phyloP scores from a whole-genome alignment of 2,329 filamentous ascomycete genomes.

The Verticillium klebahnii region DNA sequence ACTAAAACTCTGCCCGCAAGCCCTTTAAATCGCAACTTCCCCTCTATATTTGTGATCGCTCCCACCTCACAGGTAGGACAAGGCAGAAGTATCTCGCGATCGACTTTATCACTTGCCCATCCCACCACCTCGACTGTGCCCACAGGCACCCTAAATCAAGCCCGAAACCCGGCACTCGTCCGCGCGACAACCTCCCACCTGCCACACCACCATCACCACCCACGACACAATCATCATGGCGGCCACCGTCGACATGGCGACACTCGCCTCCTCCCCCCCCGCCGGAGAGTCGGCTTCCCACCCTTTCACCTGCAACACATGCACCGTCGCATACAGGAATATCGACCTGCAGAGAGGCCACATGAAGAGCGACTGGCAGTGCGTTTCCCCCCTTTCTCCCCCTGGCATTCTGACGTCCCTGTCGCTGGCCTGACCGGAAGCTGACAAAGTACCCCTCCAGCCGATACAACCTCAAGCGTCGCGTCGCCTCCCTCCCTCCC shows the following conservation, averaged over 20 bases:
- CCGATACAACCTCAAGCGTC: constrained; percentile 93
- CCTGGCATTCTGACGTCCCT: constrained; percentile 4
- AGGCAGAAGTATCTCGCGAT: neutral
- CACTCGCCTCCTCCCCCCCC: constrained; percentile 14
- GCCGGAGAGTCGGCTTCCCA: constrained; percentile 51
- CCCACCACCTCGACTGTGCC: neutral
- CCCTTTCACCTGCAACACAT: constrained; percentile 97
- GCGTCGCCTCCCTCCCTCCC: constrained; percentile 83
- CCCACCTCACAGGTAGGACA: neutral
- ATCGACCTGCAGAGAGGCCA: constrained; percentile 90
- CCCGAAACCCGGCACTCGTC: no score
- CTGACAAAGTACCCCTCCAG: constrained; percentile 35
- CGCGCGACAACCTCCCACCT: neutral
- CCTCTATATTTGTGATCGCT: constrained; percentile 6
- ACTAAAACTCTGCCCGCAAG: constrained; percentile 15
- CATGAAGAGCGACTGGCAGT: constrained; percentile 99
- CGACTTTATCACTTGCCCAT: neutral
- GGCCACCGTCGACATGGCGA: constrained; percentile 27
- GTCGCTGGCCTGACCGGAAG: neutral
- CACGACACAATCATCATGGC: constrained; percentile 36
- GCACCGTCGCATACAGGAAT: constrained; percentile 92
- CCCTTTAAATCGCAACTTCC: constrained; percentile 14
- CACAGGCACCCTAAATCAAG: neutral
- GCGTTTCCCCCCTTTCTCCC: constrained; percentile 35
- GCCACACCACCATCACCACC: neutral